These are phyloP conservation scores for Zelopaecilomyces penicillatus DNA, from an alignment of 2,329 filamentous ascomycete genomes.

Conservation along the genomic window DNA sequence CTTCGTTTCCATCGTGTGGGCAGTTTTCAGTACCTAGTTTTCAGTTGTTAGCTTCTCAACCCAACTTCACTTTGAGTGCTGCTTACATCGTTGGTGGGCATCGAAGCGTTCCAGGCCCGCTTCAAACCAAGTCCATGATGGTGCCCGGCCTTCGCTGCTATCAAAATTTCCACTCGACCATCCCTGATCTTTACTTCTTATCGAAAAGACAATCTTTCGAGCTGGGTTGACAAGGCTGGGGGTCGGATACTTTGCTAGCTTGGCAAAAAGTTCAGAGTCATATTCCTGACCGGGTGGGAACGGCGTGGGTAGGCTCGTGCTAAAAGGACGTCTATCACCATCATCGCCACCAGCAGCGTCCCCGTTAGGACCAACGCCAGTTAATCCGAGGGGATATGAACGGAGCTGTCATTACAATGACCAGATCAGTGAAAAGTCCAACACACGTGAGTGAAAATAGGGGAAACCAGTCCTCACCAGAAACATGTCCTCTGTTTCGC, in stretches of 20 bases:
- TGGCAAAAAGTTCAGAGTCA: constrained; percentile 21
- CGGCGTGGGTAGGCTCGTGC: constrained; percentile 20
- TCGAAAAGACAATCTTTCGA: constrained; percentile 53
- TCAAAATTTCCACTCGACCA: constrained; percentile 32
- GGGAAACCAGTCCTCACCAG: constrained; percentile 17
- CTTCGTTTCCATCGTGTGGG: too few species aligned
- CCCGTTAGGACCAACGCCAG: constrained; percentile 16
- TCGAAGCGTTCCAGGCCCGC: constrained; percentile 51
- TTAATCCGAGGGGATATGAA: constrained; percentile 30
- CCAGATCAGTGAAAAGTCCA: neutral
- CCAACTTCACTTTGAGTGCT: neutral
- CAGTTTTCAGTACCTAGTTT: too few species aligned
- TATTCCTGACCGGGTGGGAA: constrained; percentile 18
- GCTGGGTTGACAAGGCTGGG: constrained; percentile 40
- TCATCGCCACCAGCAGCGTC: constrained; percentile 9
- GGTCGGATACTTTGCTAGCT: constrained; percentile 29
- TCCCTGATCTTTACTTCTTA: constrained; percentile 51
- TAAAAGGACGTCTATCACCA: constrained; percentile 13
- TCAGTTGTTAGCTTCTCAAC: too few species aligned
- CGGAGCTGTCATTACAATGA: constrained; percentile 21
- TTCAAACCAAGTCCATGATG: constrained; percentile 56
- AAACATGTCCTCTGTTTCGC: constrained; percentile 22
- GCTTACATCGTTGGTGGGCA: constrained; percentile 15
- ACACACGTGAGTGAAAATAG: neutral
- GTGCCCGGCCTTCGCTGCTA: constrained; percentile 28